These are phyloP conservation scores for Alternaria dauci DNA, from an alignment of 2,329 filamentous ascomycete species.

Conservation along the genomic window DNA sequence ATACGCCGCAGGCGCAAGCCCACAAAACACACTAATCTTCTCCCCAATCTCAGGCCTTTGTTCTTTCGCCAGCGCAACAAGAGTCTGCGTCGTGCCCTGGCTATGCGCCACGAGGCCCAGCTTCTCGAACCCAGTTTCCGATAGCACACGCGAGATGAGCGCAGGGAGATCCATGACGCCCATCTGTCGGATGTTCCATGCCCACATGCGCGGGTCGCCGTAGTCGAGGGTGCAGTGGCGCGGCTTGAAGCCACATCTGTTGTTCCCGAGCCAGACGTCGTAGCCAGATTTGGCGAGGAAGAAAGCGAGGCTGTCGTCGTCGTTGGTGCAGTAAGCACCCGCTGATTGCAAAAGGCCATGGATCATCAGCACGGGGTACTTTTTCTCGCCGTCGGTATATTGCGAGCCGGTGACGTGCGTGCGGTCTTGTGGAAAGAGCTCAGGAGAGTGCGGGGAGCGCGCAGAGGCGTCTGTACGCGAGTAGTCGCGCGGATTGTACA, in stretches of 20 bases:
- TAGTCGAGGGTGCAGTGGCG: slow-evolving; percentile 75
- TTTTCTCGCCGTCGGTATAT: slow-evolving; percentile 58
- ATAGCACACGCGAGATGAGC: slow-evolving; percentile 78
- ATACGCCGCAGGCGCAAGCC: slow-evolving; percentile 88
- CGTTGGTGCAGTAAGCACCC: slow-evolving; percentile 88
- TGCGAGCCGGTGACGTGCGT: slow-evolving; percentile 35
- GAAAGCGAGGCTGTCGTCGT: slow-evolving; percentile 89
- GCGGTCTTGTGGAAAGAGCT: slow-evolving; percentile 64
- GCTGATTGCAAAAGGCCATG: slow-evolving; percentile 89
- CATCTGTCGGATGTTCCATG: slow-evolving; percentile 93
- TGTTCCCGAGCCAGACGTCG: slow-evolving; percentile 96
- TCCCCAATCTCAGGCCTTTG: slow-evolving; percentile 85
- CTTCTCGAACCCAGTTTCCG: slow-evolving; percentile 83
- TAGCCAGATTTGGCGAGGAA: slow-evolving; percentile 91
- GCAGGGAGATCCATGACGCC: slow-evolving; percentile 88
- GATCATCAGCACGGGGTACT: slow-evolving; percentile 85
- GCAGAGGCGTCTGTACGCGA: slow-evolving; percentile 60
- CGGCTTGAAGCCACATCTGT: slow-evolving; percentile 84
- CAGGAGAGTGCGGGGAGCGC: slow-evolving; percentile 65
- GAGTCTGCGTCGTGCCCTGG: slow-evolving; percentile 88
- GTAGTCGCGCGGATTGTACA: slow-evolving; percentile 84
- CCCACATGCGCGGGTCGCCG: slow-evolving; percentile 90
- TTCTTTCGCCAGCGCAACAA: slow-evolving; percentile 88
- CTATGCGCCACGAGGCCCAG: slow-evolving; percentile 86
- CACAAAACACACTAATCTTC: slow-evolving; percentile 88